These are phyloP conservation scores for Citrus unshiu DNA, from an alignment of 345 rosid genomes.

Conservation along the genomic window DNA sequence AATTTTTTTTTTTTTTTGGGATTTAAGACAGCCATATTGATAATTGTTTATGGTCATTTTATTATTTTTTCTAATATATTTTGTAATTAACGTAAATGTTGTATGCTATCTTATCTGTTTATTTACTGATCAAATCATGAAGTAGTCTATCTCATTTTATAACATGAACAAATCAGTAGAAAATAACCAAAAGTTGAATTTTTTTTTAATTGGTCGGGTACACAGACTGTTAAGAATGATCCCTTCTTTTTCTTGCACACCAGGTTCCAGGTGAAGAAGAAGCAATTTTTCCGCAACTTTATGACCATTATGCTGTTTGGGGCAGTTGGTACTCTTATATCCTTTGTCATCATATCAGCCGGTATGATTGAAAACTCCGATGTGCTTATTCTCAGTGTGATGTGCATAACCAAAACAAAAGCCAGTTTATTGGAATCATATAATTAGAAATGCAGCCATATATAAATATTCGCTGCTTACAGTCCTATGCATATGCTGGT, in stretches of 20 bases:
- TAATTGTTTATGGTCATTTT: neutral
- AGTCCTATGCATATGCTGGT: neutral
- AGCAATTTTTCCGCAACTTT: constrained; percentile 96
- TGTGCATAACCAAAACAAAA: neutral
- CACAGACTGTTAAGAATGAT: neutral
- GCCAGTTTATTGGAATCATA: neutral
- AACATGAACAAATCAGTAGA: neutral
- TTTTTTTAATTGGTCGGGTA: neutral
- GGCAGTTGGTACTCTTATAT: constrained; percentile 90
- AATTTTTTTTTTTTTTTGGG: neutral
- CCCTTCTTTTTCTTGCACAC: neutral
- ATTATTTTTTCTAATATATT: too few species aligned
- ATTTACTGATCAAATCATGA: neutral
- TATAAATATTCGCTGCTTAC: neutral
- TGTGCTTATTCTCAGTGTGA: neutral
- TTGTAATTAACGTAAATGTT: neutral
- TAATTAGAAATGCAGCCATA: neutral
- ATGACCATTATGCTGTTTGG: constrained; percentile 94
- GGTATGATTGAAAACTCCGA: constrained; percentile 38
- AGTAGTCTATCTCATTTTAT: neutral
- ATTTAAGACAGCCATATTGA: neutral
- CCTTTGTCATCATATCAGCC: constrained; percentile 67
- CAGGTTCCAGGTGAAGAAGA: constrained; percentile 99
- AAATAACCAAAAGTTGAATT: neutral
- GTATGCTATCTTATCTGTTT: neutral